Evolutionary conservation across 495 filamentous ascomycete species (phyloP).

Genomic region (Talaromyces wortmannii): DNA sequence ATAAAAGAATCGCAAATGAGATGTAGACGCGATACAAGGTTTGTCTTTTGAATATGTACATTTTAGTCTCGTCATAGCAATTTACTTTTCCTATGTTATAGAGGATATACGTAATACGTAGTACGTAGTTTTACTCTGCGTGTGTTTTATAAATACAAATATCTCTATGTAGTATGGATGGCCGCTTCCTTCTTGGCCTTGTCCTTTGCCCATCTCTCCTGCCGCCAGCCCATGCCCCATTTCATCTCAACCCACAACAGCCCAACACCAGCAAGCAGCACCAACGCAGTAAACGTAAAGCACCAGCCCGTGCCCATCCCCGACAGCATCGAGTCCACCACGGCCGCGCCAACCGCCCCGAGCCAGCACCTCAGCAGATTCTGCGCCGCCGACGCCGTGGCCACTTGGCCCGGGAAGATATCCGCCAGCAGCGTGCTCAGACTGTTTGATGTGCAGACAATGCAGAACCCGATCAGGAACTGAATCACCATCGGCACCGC

Average conservation of each 20-base stretch:
- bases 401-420: conserved; percentile 42
- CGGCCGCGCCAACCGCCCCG: conserved; percentile 54
- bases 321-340: conserved; percentile 53
- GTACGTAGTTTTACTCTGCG: too few relatives aligned
- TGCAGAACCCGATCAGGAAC: conserved; percentile 45
- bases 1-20: conserved; percentile 20
- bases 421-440: not conserved
- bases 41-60: conserved; percentile 24
- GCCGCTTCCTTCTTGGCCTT: conserved; percentile 6
- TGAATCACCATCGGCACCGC: conserved; percentile 46
- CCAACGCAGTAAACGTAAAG: conserved; percentile 25
- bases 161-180: conserved; percentile 7
- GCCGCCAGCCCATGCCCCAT: not conserved
- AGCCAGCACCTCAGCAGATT: conserved; percentile 63
- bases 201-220: conserved; percentile 1
- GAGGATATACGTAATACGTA: not conserved
- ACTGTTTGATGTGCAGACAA: conserved; percentile 31
- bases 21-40: conserved; percentile 30
- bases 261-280: conserved; percentile 9
- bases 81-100: conserved; percentile 10
- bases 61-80: conserved; percentile 17
- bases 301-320: conserved; percentile 48
- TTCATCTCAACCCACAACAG: conserved; percentile 9
- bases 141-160: too few relatives aligned
- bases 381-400: conserved; percentile 60